phyloP scores from a whole-genome alignment of 1,284 basidiomycete species.

The Phenoliferia sp. region DNA sequence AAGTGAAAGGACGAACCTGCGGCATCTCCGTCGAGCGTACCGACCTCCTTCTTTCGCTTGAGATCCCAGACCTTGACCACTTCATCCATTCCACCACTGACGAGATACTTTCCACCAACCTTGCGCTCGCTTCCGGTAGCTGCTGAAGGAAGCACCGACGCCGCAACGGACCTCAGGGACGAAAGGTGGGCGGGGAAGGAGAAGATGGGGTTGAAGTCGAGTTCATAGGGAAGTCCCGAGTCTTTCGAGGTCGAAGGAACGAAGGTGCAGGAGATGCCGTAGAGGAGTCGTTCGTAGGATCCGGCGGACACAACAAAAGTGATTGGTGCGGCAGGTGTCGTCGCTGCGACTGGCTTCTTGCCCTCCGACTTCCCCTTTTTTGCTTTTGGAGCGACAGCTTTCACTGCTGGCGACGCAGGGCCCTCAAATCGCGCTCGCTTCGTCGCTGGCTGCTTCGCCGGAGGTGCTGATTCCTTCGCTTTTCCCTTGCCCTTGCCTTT shows the following conservation, averaged over 20 bases:
- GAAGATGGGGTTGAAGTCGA: slow-evolving; percentile 71
- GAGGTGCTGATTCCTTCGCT: background rate
- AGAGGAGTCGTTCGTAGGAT: slow-evolving; percentile 91
- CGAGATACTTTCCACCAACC: slow-evolving; percentile 86
- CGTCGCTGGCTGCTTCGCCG: background rate
- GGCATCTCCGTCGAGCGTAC: slow-evolving; percentile 54
- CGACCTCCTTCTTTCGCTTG: slow-evolving; percentile 81
- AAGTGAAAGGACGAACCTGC: slow-evolving; percentile 53
- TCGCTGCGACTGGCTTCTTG: slow-evolving; percentile 40
- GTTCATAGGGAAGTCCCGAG: slow-evolving; percentile 9
- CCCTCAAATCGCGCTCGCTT: slow-evolving; percentile 4
- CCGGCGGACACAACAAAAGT: slow-evolving; percentile 84
- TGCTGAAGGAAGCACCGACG: slow-evolving; percentile 47
- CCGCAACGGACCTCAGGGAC: slow-evolving; percentile 82
- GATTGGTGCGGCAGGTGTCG: slow-evolving; percentile 20
- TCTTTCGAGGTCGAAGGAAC: slow-evolving; percentile 20
- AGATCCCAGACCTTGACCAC: slow-evolving; percentile 98
- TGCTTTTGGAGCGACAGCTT: background rate
- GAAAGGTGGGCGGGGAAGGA: slow-evolving; percentile 95
- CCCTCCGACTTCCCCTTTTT: background rate
- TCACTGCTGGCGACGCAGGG: background rate
- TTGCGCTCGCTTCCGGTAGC: slow-evolving; percentile 45
- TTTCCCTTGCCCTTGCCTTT: background rate
- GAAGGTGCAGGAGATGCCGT: slow-evolving; percentile 64
- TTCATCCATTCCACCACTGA: slow-evolving; percentile 90